Percentiles rank a stretch among this genome's conserved stretches.
Conservation (phyloP, 2,329 filamentous ascomycete genomes). For the Alternaria sp. region DNA sequence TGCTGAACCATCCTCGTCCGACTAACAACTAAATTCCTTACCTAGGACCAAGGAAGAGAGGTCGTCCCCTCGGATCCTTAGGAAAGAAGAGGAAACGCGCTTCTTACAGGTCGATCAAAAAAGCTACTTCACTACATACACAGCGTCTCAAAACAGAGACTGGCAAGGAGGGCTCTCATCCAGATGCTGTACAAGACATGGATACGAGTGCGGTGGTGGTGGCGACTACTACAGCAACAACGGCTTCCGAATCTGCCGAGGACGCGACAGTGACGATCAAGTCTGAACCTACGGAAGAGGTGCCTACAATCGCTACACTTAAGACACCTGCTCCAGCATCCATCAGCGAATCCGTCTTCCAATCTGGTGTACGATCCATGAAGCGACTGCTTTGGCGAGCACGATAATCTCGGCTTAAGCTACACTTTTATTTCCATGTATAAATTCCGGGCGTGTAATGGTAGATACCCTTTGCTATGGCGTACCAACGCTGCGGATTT, state of each 20-base stretch:
- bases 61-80: constrained; percentile 8
- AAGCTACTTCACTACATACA: not conserved
- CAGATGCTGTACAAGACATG: not conserved
- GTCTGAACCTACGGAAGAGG: not conserved
- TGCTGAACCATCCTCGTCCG: constrained; percentile 1
- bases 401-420: not conserved
- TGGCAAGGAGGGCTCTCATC: not conserved
- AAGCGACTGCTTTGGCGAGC: constrained; percentile 13
- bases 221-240: not conserved
- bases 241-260: not conserved
- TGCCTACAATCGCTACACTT: not conserved
- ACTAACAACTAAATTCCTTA: constrained; percentile 14
- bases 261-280: not conserved
- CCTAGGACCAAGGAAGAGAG: constrained; percentile 11
- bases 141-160: not conserved
- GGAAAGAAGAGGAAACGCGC: constrained; percentile 6
- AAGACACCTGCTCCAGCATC: constrained; percentile 1
- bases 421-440: not conserved
- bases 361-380: constrained; percentile 16
- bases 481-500: not conserved
- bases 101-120: not conserved
- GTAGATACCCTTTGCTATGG: constrained; percentile 2
- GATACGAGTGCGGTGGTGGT: not conserved
- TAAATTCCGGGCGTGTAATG: not conserved
- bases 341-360: constrained; percentile 10